These are phyloP conservation scores for Rauvolfia tetraphylla DNA, from an alignment of 257 asterid species.

Conservation along the genomic window DNA sequence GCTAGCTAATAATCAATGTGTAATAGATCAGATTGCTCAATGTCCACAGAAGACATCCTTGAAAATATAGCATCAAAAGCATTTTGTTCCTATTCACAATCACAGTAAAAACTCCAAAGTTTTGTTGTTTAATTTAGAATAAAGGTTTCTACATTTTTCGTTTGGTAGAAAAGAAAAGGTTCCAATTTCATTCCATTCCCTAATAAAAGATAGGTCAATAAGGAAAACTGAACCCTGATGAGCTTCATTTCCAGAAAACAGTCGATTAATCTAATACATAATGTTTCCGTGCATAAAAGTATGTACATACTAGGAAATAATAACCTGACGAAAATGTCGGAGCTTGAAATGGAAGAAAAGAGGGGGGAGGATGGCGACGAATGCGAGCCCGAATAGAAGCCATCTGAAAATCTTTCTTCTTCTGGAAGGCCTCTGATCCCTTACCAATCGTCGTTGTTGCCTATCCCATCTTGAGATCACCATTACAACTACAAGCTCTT, in stretches of 20 bases:
- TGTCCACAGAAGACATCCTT: neutral
- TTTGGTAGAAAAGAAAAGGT: no score
- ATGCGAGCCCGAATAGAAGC: constrained; percentile 60
- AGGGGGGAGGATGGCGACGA: constrained; percentile 74
- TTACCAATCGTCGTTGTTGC: constrained; percentile 48
- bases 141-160: neutral
- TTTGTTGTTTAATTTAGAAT: neutral
- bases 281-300: neutral
- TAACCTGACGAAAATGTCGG: constrained; percentile 63
- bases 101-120: neutral
- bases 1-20: neutral
- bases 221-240: neutral
- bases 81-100: neutral
- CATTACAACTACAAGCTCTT: neutral
- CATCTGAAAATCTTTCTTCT: constrained; percentile 46
- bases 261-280: neutral
- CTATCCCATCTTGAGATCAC: constrained; percentile 56
- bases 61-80: neutral
- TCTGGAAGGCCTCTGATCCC: constrained; percentile 30
- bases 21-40: neutral
- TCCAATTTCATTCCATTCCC: neutral
- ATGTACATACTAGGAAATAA: constrained; percentile 15
- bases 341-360: constrained; percentile 85
- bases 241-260: neutral
- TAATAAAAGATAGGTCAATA: neutral